These are phyloP conservation scores for Coniella lustricola DNA, from an alignment of 2,329 filamentous ascomycete genomes.

Conservation along the genomic window DNA sequence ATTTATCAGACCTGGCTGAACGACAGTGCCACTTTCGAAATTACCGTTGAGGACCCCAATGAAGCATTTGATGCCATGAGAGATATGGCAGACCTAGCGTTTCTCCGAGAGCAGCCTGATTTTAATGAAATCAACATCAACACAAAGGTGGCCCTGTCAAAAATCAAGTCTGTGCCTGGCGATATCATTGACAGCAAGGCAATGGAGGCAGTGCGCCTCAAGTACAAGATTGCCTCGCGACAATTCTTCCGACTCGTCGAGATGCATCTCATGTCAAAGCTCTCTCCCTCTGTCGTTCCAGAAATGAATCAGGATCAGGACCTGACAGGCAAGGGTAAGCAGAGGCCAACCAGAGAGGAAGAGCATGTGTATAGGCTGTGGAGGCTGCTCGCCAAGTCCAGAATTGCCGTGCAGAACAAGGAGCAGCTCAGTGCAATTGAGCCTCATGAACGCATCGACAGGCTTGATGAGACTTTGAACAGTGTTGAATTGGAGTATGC, in stretches of 20 bases:
- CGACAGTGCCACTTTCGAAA: constrained; percentile 64
- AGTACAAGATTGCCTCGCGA: constrained; percentile 66
- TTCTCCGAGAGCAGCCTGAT: constrained; percentile 51
- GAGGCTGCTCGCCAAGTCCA: constrained; percentile 68
- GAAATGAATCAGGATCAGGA: constrained; percentile 32
- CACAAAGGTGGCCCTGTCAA: constrained; percentile 40
- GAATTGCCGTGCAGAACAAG: constrained; percentile 68
- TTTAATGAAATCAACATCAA: constrained; percentile 49
- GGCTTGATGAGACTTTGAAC: constrained; percentile 61
- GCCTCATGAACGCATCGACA: constrained; percentile 59
- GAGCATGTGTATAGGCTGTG: constrained; percentile 62
- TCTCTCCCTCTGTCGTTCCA: constrained; percentile 48
- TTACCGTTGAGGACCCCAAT: constrained; percentile 92
- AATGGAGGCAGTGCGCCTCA: constrained; percentile 49
- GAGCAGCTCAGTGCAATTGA: constrained; percentile 66
- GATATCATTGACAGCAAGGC: constrained; percentile 52
- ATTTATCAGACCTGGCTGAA: constrained; percentile 67
- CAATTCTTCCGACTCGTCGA: constrained; percentile 71
- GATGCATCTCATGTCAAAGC: constrained; percentile 61
- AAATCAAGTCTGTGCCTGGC: constrained; percentile 38
- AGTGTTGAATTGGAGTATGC: constrained; percentile 68
- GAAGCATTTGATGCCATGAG: constrained; percentile 76
- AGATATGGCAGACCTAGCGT: constrained; percentile 64
- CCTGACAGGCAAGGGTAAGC: constrained; percentile 28
- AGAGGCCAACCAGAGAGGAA: constrained; percentile 43